Conservation (phyloP, 139 green algal species). For the Tetratostichococcus sp. region DNA sequence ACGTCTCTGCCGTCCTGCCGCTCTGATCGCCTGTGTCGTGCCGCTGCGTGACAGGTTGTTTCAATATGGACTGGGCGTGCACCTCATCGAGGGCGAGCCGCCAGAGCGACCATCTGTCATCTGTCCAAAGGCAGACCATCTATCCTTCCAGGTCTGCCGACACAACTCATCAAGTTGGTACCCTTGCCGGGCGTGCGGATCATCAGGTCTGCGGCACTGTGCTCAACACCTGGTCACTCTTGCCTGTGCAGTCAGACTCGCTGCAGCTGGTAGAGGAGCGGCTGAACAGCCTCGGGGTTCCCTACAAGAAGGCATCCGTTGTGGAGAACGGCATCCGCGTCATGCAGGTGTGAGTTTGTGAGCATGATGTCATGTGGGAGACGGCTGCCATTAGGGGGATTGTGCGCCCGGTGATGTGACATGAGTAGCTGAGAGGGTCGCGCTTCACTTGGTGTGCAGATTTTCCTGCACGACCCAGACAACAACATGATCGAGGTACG, state of each 20-base stretch:
- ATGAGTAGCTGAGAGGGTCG: no score
- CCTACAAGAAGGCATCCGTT: background rate
- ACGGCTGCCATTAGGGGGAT: no score
- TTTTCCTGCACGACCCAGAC: slow-evolving; percentile 75
- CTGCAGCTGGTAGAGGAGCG: background rate
- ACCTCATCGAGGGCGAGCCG: slow-evolving; percentile 48
- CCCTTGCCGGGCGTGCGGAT: no score
- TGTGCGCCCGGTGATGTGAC: no score
- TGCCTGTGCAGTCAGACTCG: slow-evolving; percentile 1
- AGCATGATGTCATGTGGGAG: no score
- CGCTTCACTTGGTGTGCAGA: no score
- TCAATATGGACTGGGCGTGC: slow-evolving; percentile 53
- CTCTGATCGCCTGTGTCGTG: no score
- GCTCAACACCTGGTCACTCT: no score
- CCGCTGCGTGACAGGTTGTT: slow-evolving; percentile 38
- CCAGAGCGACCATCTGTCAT: slow-evolving; percentile 14
- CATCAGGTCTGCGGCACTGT: no score
- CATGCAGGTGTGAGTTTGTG: background rate
- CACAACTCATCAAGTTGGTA: no score
- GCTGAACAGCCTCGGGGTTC: background rate
- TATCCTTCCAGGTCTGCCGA: slow-evolving; percentile 57
- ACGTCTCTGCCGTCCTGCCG: no score
- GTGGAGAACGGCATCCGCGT: background rate
- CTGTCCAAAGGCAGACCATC: slow-evolving; percentile 48
- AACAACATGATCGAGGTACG: slow-evolving; percentile 61